Percentiles rank a stretch among this genome's conserved stretches.
phyloP scores from a whole-genome alignment of 192 early-diverging fungal genomes.

The Phycomyces blakesleeanus region DNA sequence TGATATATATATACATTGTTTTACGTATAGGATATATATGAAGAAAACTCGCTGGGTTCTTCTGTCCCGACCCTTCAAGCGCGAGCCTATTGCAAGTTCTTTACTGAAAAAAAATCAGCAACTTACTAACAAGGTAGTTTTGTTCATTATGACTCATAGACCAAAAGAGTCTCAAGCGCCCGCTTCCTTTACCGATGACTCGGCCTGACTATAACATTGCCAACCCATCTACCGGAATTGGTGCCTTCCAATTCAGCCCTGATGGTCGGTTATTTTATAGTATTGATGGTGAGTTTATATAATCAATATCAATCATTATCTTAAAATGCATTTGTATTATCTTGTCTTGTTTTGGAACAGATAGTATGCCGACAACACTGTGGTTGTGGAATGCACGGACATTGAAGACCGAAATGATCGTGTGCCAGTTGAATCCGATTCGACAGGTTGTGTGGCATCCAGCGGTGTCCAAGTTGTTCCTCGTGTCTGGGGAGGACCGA shows the following conservation, averaged over 20 bases:
- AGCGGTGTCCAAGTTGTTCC: constrained; percentile 29
- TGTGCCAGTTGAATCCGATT: constrained; percentile 60
- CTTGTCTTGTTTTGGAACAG: no score
- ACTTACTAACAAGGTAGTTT: no score
- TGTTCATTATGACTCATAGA: not conserved
- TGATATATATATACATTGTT: no score
- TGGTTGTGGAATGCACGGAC: constrained; percentile 72
- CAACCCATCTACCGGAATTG: constrained; percentile 71
- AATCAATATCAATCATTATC: constrained; percentile 2
- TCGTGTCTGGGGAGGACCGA: constrained; percentile 1
- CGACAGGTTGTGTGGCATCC: constrained; percentile 67
- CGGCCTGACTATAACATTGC: constrained; percentile 65
- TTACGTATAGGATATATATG: no score
- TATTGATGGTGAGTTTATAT: constrained; percentile 58
- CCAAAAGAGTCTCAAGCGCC: constrained; percentile 45
- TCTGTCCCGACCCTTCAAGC: no score
- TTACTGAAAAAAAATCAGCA: no score
- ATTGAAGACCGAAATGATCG: constrained; percentile 44
- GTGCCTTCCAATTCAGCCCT: constrained; percentile 60
- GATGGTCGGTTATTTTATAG: constrained; percentile 57
- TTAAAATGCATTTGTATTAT: no score
- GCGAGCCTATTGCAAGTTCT: no score
- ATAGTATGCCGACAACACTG: constrained; percentile 68
- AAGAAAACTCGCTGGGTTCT: no score
- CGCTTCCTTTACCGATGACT: constrained; percentile 48